Conservation (phyloP, 2,329 filamentous ascomycete species). For the Dichotomopilus funicola region DNA sequence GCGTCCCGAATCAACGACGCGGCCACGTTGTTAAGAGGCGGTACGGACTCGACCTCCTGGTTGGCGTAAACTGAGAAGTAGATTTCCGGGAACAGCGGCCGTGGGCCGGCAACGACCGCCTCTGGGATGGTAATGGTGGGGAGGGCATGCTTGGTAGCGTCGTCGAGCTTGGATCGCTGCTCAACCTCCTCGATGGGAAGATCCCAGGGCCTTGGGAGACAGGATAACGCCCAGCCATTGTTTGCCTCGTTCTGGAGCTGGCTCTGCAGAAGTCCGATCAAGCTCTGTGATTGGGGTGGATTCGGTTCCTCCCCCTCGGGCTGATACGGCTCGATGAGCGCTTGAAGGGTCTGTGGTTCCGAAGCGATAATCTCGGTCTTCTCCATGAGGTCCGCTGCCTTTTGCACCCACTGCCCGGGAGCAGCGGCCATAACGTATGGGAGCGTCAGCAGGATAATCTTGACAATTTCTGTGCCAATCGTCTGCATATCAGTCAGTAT, state of each 20-base stretch:
- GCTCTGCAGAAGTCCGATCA: conserved; percentile 76
- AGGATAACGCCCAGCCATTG: conserved; percentile 67
- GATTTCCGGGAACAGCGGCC: conserved; percentile 81
- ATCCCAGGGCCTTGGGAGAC: conserved; percentile 62
- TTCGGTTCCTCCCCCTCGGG: conserved; percentile 56
- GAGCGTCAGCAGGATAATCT: conserved; percentile 90
- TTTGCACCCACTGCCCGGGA: conserved; percentile 62
- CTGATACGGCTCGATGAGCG: conserved; percentile 79
- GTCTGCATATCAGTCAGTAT: conserved; percentile 37
- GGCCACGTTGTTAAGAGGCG: conserved; percentile 66
- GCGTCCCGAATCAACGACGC: conserved; percentile 79
- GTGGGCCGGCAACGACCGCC: conserved; percentile 65
- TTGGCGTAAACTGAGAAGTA: conserved; percentile 88
- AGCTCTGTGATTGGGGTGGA: conserved; percentile 56
- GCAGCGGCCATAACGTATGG: conserved; percentile 79
- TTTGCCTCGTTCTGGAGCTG: conserved; percentile 74
- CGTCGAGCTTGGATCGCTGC: conserved; percentile 51
- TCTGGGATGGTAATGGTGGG: conserved; percentile 70
- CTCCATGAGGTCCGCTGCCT: conserved; percentile 73
- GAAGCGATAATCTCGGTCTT: conserved; percentile 94
- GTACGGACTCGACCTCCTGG: conserved; percentile 85
- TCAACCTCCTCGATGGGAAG: conserved; percentile 56
- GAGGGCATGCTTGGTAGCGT: conserved; percentile 66
- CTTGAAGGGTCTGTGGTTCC: conserved; percentile 77
- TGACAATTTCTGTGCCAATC: conserved; percentile 80